A percentile compares a stretch with the other conserved stretches of the same genome.
phyloP scores from a whole-genome alignment of 2,329 filamentous ascomycete species.

The Diaporthe vaccinii region DNA sequence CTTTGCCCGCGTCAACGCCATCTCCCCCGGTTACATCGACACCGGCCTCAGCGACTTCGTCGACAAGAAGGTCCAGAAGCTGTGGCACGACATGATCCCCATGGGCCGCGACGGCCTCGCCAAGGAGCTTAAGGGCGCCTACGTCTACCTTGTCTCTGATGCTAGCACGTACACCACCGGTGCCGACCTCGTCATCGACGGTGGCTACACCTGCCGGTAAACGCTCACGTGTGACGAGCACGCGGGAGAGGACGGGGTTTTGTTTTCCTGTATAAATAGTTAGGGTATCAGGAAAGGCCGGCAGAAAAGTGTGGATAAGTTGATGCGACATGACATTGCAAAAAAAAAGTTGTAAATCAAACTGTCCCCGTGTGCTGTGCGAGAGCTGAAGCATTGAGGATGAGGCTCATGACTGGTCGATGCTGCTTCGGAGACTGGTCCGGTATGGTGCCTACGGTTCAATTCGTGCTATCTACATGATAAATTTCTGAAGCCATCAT shows the following conservation, averaged over 20 bases:
- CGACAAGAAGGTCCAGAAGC: constrained; percentile 73
- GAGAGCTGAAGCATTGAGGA: neutral
- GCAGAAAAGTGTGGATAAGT: neutral
- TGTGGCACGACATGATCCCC: constrained; percentile 82
- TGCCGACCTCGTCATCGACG: constrained; percentile 78
- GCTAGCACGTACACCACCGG: constrained; percentile 84
- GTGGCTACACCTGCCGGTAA: constrained; percentile 71
- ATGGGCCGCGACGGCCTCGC: constrained; percentile 77
- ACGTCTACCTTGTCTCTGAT: constrained; percentile 81
- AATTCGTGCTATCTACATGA: neutral
- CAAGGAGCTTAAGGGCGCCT: constrained; percentile 81
- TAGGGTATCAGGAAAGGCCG: neutral
- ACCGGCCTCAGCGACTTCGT: constrained; percentile 77
- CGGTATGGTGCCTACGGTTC: no score
- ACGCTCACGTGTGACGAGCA: neutral
- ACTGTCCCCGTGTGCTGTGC: neutral
- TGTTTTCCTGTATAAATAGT: constrained; percentile 21
- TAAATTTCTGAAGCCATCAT: neutral
- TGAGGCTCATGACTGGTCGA: neutral
- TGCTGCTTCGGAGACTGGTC: neutral
- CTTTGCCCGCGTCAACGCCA: constrained; percentile 69
- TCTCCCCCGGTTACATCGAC: constrained; percentile 71
- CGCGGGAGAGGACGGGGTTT: neutral
- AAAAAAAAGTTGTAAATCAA: neutral
- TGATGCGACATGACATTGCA: neutral